Evolutionary conservation across 176 grass and related monocot genomes (phyloP), one percentile per base, ranked within the genome.

Genomic region (Poa annua): DNA sequence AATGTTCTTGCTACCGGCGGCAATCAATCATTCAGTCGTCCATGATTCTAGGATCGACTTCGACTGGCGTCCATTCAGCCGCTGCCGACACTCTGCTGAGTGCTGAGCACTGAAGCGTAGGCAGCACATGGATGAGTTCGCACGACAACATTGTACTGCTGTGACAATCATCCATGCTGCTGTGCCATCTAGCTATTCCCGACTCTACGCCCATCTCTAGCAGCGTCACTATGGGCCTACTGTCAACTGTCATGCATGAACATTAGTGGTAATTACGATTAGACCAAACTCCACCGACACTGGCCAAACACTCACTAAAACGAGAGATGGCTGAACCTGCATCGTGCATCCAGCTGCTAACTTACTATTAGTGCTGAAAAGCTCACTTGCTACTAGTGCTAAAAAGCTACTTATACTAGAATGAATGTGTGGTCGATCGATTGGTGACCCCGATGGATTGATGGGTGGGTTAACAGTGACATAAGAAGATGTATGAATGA

Each of bases 51-150:
- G 45, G 71, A 29, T 36, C 22, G 39, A 41, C 7, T 48, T 42
- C n/a, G n/a, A n/a, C n/a, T n/a, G n/a, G n/a, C n/a, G n/a, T n/a
- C n/a, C n/a, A n/a, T n/a, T 7, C 42, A 8, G 42, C 42, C 48
- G 7, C 71, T 51, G 45, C 71, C 71, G 71, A 74, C 71, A 74
- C 71, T 17, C 15, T 44, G 68, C 41, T 13, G 68, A 21, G 67
- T 39, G 21, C 3, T 6, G 21, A 45, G 13, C 69, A 17, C 12
- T 62, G 59, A 62, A 62, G 59, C 25, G 2, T 32, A 62, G 59
- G 70, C 12, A 1, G 70, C 71, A 74, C 71, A 74, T 74, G 71
- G 42, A 72, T 71, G 68, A 42, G 49, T 8, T n/a, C 21, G 22
- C 42, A 29, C 45, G 45, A 51, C 42, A 50, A 50, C 71, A 73